Conservation (phyloP, 768 basidiomycete genomes). For the Cystobasidium ongulense region DNA sequence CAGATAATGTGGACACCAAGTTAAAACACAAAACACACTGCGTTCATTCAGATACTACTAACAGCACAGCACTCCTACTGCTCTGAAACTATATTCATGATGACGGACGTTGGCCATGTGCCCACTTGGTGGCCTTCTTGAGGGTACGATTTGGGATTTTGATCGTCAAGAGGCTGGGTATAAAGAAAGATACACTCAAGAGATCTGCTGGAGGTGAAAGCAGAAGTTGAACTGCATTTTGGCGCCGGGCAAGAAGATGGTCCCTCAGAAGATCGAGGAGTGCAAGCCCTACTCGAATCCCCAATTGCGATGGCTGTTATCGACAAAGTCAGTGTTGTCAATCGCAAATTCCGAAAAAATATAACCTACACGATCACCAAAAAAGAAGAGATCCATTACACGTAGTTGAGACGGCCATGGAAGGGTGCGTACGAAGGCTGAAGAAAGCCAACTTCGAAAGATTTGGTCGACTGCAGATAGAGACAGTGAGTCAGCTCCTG, state of each 20-base stretch:
- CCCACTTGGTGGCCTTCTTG: constrained; percentile 9
- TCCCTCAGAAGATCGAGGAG: constrained; percentile 31
- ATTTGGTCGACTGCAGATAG: neutral
- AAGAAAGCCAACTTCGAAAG: neutral
- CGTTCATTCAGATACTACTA: too few species aligned
- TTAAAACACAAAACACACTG: too few species aligned
- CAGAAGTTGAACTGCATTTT: neutral
- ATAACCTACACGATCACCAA: neutral
- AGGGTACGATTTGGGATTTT: constrained; percentile 7
- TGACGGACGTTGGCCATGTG: neutral
- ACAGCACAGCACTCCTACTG: too few species aligned
- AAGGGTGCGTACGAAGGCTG: constrained; percentile 17
- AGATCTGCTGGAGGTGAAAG: constrained; percentile 11
- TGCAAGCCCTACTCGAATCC: constrained; percentile 26
- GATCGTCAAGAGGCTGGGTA: constrained; percentile 29
- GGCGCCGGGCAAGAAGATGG: neutral
- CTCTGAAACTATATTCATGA: too few species aligned
- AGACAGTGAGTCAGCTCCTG: neutral
- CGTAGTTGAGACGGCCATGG: constrained; percentile 21
- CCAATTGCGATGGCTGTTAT: constrained; percentile 21
- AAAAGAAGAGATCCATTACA: neutral
- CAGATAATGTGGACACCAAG: too few species aligned
- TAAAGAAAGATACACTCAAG: neutral
- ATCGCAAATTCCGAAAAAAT: neutral
- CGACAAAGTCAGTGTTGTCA: neutral